Evolutionary conservation across 495 filamentous ascomycete species (phyloP).

Genomic region (Daldinia bambusicola): DNA sequence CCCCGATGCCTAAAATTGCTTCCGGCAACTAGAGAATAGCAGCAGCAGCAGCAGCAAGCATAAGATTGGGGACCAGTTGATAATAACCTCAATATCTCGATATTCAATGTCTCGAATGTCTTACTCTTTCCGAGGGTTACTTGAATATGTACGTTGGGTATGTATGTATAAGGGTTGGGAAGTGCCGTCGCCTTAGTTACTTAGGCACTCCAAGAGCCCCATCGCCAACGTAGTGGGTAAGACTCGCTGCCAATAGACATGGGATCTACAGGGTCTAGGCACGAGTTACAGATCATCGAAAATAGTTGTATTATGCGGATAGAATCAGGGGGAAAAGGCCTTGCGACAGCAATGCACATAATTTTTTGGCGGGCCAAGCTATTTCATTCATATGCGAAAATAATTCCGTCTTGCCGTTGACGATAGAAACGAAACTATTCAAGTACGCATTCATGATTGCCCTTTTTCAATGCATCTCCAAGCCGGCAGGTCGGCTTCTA

Average conservation of each 20-base stretch:
- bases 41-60: neutral
- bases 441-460: neutral
- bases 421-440: neutral
- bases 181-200: neutral
- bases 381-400: constrained; percentile 7
- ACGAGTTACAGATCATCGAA: constrained; percentile 35
- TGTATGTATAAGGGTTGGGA: constrained; percentile 7
- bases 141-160: constrained; percentile 14
- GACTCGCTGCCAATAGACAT: constrained; percentile 18
- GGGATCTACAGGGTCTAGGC: constrained; percentile 33
- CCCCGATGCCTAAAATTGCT: constrained; percentile 2
- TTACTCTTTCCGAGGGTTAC: neutral
- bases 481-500: neutral
- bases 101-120: neutral
- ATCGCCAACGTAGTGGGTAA: constrained; percentile 4
- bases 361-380: constrained; percentile 12
- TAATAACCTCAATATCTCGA: neutral
- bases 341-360: constrained; percentile 24
- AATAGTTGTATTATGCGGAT: constrained; percentile 18
- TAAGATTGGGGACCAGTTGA: neutral
- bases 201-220: constrained; percentile 5
- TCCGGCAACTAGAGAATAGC: neutral
- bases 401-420: constrained; percentile 4
- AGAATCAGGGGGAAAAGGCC: constrained; percentile 29
- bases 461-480: neutral